Evolutionary conservation across 345 rosid species (phyloP).

Genomic region (Angophora floribunda): DNA sequence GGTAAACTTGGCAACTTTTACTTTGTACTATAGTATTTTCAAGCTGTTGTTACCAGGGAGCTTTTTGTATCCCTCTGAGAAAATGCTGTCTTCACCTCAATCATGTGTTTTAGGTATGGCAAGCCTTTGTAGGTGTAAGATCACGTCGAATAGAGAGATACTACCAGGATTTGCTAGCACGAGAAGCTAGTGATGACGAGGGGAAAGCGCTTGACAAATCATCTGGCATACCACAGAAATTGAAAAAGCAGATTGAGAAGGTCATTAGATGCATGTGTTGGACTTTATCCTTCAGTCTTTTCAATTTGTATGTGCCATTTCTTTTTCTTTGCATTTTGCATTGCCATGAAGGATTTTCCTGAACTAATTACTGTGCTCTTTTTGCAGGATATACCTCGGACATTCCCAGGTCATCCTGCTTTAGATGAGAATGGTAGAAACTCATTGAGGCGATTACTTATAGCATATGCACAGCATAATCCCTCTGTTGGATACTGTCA

Average conservation of each 20-base stretch:
- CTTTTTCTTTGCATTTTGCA: constrained; percentile 20
- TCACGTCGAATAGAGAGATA: constrained; percentile 69
- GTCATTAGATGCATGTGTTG: constrained; percentile 60
- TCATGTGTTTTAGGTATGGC: constrained; percentile 62
- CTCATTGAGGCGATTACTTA: constrained; percentile 78
- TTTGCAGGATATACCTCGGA: constrained; percentile 84
- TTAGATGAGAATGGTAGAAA: constrained; percentile 79
- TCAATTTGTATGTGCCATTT: constrained; percentile 44
- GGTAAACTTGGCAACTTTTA: constrained; percentile 26
- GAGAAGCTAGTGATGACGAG: constrained; percentile 38
- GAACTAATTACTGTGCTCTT: constrained; percentile 16
- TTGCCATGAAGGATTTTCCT: constrained; percentile 15
- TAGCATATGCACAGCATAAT: constrained; percentile 90
- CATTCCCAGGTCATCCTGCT: constrained; percentile 98
- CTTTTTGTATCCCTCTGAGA: background rate
- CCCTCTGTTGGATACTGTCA: constrained; percentile 98
- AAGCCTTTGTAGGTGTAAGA: constrained; percentile 91
- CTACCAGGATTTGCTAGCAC: constrained; percentile 66
- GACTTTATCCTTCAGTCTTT: constrained; percentile 44
- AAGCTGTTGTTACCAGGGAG: background rate
- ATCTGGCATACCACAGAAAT: constrained; percentile 37
- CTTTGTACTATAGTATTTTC: background rate
- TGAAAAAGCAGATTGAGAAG: constrained; percentile 97
- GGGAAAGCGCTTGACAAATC: constrained; percentile 21
- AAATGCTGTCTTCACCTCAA: background rate